phyloP scores from a whole-genome alignment of 345 rosid species.

The Melastoma malabathricum region DNA sequence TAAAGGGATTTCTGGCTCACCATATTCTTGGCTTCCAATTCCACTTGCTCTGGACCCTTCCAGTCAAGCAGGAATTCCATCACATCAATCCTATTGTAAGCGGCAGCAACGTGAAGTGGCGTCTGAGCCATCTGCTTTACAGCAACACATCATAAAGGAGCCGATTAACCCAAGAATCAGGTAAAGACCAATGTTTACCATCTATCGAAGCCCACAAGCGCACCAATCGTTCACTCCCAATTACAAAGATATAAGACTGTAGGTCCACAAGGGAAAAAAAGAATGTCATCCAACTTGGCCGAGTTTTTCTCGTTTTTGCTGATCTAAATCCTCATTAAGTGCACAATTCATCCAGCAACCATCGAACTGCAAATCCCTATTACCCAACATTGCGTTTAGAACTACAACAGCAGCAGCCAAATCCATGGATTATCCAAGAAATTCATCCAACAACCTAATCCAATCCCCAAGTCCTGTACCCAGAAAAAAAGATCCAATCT shows the following conservation, averaged over 20 bases:
- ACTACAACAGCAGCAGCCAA: neutral
- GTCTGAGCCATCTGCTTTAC: constrained; percentile 84
- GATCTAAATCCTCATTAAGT: too few relatives aligned
- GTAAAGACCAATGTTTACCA: too few relatives aligned
- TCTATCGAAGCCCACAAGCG: too few relatives aligned
- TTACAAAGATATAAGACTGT: too few relatives aligned
- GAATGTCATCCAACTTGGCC: too few relatives aligned
- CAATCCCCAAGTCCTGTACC: neutral
- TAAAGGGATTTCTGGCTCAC: constrained; percentile 14
- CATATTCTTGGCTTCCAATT: constrained; percentile 81
- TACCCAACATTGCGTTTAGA: neutral
- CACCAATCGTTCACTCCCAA: too few relatives aligned
- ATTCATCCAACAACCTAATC: neutral
- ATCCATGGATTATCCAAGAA: neutral
- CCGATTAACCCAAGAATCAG: too few relatives aligned
- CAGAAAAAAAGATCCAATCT: neutral
- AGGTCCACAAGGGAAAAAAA: too few relatives aligned
- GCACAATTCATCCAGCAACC: too few relatives aligned
- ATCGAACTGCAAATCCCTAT: neutral
- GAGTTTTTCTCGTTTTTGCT: too few relatives aligned
- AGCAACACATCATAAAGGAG: constrained; percentile 3
- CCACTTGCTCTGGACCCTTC: constrained; percentile 63
- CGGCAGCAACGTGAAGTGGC: constrained; percentile 91
- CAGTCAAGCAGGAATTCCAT: constrained; percentile 59
- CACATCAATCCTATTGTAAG: constrained; percentile 57